Evolutionary conservation across 176 grass and related monocot species (phyloP).

Genomic region (Ensete ventricosum): DNA sequence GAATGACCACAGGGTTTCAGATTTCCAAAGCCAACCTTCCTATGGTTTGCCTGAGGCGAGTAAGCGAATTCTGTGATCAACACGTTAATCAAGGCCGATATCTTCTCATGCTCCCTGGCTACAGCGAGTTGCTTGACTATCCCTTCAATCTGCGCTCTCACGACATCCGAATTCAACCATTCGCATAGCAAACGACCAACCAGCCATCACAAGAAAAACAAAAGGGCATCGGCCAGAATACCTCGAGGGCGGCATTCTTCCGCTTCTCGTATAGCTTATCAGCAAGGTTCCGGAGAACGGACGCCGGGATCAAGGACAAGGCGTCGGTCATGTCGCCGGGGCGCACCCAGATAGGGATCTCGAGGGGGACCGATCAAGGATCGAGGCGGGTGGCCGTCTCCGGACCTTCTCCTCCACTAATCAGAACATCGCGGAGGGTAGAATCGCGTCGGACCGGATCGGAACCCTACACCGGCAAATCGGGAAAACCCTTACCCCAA

Average conservation of each 20-base stretch:
- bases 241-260: slow-evolving; percentile 98
- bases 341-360: not conserved
- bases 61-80: slow-evolving; percentile 57
- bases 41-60: slow-evolving; percentile 76
- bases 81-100: slow-evolving; percentile 55
- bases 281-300: slow-evolving; percentile 80
- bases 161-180: not conserved
- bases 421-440: slow-evolving; percentile 8
- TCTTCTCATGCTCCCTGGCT: slow-evolving; percentile 83
- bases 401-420: slow-evolving; percentile 1
- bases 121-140: slow-evolving; percentile 74
- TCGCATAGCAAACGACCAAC: not conserved
- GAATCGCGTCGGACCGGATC: not conserved
- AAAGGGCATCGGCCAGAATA: slow-evolving; percentile 13
- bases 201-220: not conserved
- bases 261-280: slow-evolving; percentile 99
- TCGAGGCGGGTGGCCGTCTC: not conserved
- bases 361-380: not conserved
- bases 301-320: slow-evolving; percentile 58
- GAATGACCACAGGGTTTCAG: not conserved
- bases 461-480: not conserved
- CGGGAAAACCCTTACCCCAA: not conserved
- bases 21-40: slow-evolving; percentile 40
- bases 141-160: slow-evolving; percentile 59
- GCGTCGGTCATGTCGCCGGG: slow-evolving; percentile 41